Base-by-base conservation (phyloP, 345 rosid genomes). In the Alliaria petiolata region DNA sequence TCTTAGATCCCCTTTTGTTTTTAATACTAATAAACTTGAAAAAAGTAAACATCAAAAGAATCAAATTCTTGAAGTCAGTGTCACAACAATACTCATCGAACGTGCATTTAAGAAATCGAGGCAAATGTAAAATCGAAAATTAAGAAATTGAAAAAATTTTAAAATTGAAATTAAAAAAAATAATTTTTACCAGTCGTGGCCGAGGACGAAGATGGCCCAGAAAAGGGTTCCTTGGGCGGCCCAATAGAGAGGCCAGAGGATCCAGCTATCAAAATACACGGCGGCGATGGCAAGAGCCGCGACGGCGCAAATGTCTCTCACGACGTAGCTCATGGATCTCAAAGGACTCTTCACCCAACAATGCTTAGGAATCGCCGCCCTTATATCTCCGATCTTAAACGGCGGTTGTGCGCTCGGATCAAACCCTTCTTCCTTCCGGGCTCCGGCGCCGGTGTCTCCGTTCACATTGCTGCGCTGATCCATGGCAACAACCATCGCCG, bases 171-270 rank as follows among this genome's bases (percentile, higher is more conserved):
- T n/a, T n/a, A 26, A 4, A n/a, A n/a, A n/a, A n/a, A n/a, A n/a
- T n/a, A n/a, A n/a, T n/a, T n/a, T n/a, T 17, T 79, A 89, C 96
- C 96, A 90, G 69, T 90, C 96, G 70, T 90, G 96, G 55, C 96
- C 96, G n/a, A 90, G 93, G 44, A 90, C 96, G 82, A 90, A 90
- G 25, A 87, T 67, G 55, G 91, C 96, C 96, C 96, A 90, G 47
- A 87, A 90, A 82, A 90, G 86, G n/a, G 93, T 90, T 35, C 93
- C 96, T 67, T 90, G 96, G 12, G 80, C 84, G 64, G 64, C 64
- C 96, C 96, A 90, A 53, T 90, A 90, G 17, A 87, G 69, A 7
- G 91, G 93, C 91, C 88, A 85, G 47, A 79, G 33, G 74, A 81
- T 8, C 88, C 91, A 86, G 61, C 74, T 73, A 53, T 85, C 76